Conservation (phyloP, 139 green algal genomes). For the Tetraselmis striata region DNA sequence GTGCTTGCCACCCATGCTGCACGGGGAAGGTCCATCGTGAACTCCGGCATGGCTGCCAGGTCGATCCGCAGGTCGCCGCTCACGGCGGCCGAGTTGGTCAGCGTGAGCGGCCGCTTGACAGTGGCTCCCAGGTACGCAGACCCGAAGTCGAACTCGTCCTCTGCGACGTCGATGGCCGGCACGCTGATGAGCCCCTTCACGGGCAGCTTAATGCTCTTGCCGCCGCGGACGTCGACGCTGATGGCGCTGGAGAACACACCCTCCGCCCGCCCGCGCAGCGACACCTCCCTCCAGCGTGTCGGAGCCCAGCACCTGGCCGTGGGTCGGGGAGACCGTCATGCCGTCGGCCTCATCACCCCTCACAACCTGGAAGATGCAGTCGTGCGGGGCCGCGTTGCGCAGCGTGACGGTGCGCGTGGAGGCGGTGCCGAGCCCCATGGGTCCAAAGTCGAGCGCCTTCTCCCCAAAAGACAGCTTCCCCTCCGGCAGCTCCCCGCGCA, state of each 20-base stretch:
- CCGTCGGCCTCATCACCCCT: background rate
- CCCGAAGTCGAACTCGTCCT: conserved; percentile 43
- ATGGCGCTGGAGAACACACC: conserved; percentile 24
- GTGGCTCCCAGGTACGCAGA: conserved; percentile 44
- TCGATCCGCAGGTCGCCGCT: conserved; percentile 35
- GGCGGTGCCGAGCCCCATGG: conserved; percentile 24
- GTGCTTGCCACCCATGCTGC: conserved; percentile 47
- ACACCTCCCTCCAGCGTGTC: conserved; percentile 44
- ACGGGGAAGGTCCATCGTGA: conserved; percentile 45
- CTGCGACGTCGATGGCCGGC: conserved; percentile 38
- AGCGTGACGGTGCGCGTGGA: conserved; percentile 30
- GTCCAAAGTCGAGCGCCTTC: conserved; percentile 8
- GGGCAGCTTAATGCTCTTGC: conserved; percentile 43
- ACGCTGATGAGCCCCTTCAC: conserved; percentile 47
- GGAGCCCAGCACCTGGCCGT: conserved; percentile 31
- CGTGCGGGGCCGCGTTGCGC: conserved; percentile 31
- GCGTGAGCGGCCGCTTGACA: conserved; percentile 34
- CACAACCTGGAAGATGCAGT: conserved; percentile 34
- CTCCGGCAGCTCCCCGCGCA: conserved; percentile 16
- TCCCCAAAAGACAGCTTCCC: background rate
- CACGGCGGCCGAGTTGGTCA: conserved; percentile 55
- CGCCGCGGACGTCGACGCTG: conserved; percentile 46
- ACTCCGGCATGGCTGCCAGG: conserved; percentile 36
- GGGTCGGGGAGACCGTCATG: conserved; percentile 28
- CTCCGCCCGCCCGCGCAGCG: conserved; percentile 21